Base-by-base conservation (phyloP, 768 basidiomycete species). In the Russula dissimulans region DNA sequence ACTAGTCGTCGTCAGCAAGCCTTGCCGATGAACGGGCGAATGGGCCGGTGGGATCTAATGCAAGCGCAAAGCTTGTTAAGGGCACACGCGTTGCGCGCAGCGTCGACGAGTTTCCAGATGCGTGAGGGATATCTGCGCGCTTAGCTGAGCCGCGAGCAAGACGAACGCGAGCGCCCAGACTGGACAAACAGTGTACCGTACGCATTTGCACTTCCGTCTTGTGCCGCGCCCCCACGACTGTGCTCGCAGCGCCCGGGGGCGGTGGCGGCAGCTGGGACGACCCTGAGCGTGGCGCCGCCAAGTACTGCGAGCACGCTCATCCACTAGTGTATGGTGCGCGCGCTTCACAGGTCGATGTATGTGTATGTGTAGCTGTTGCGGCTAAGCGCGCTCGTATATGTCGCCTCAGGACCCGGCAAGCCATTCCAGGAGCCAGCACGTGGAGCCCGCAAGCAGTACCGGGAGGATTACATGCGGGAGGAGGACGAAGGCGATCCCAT, bases 121-220 rank as follows among this genome's bases (percentile, higher is more conserved):
- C 1, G 87, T 76, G n/a, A 97, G 67, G 74, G 15, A 85, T 80
- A 97, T 60, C 70, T 99, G 95, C 0, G 89, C 95, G 0, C 88
- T 85, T 3, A 92, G 80, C 65, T 92, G 92, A 9, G 80, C 84
- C 18, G 84, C 78, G 34, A 81, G 72, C 71, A 83, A 89, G 10
- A 88, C 75, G 11, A 86, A 54, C 4, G 77, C 76, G 26, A 88
- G 78, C 7, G 80, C 76, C 81, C 88, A 87, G 68, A 95, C 89
- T 41, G 95, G 56, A 94, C 75, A 71, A 93, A 97, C 2, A 91
- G 83, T 15, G 93, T 85, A 14, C 93, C 95, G 67, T 85, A 95
- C 0, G 90, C 85, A 69, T 97, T 97, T 0, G 91, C 44, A 83
- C 77, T 49, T 82, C 78, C 15, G 67, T 71, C 69, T 69, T 77